These are phyloP conservation scores for Suillus brevipes DNA, from an alignment of 768 basidiomycete genomes.

Conservation along the genomic window DNA sequence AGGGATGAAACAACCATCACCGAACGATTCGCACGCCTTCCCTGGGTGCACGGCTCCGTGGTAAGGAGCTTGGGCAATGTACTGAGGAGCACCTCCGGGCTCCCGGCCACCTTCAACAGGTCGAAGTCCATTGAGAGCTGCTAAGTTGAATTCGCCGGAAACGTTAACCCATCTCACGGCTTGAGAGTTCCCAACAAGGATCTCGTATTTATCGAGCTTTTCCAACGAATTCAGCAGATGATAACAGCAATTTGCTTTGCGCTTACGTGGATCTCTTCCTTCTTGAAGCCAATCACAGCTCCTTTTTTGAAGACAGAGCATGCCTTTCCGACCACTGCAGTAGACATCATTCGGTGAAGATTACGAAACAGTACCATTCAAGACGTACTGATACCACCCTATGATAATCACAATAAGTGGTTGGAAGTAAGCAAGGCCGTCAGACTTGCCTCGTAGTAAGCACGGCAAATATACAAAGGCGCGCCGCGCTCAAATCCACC, in stretches of 20 bases:
- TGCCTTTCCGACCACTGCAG: slow-evolving; percentile 66
- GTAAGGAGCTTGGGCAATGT: slow-evolving; percentile 59
- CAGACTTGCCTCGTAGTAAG: slow-evolving; percentile 52
- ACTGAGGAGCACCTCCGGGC: slow-evolving; percentile 57
- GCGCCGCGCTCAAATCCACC: slow-evolving; percentile 56
- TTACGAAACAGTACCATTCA: neutral
- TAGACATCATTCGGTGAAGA: slow-evolving; percentile 8
- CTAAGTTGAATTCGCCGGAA: slow-evolving; percentile 46
- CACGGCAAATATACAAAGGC: slow-evolving; percentile 59
- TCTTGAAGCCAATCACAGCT: slow-evolving; percentile 59
- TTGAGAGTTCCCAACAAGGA: slow-evolving; percentile 63
- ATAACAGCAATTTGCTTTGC: neutral
- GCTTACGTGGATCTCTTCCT: slow-evolving; percentile 59
- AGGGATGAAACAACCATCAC: slow-evolving; percentile 60
- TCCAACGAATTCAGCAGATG: slow-evolving; percentile 4
- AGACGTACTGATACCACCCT: slow-evolving; percentile 56
- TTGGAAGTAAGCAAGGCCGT: neutral
- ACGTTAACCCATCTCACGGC: slow-evolving; percentile 59
- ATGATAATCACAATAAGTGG: slow-evolving; percentile 13
- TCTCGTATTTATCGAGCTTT: slow-evolving; percentile 62
- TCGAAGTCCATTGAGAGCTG: slow-evolving; percentile 37
- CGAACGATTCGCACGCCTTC: slow-evolving; percentile 53
- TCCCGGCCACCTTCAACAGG: slow-evolving; percentile 74
- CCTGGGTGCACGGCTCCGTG: slow-evolving; percentile 57
- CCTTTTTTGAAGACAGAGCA: slow-evolving; percentile 58